Base-by-base conservation (phyloP, 139 green algal genomes). In the Yamagishiella unicocca region DNA sequence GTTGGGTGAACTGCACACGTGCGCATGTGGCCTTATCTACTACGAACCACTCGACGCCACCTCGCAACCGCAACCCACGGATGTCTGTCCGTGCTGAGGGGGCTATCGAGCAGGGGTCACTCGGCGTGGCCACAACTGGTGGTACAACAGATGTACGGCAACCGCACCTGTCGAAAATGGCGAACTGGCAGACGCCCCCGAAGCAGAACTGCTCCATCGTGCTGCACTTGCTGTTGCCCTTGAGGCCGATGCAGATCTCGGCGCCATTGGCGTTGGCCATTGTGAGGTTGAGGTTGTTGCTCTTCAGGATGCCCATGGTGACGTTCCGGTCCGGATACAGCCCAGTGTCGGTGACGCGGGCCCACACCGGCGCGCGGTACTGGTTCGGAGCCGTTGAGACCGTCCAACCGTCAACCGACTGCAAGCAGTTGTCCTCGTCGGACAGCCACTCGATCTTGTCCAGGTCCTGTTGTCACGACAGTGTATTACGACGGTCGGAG, bases 371-470 rank as follows among this genome's bases (percentile, higher is more conserved):
- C 31, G 35, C 22, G 29, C 29, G n/a, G 72, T 42, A 80, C 27
- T 27, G 22, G 72, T 53, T 55, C 37, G 58, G 79, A 12, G 66
- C 66, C 66, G 79, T 75, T 38, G 79, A 85, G 4, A 85, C 27
- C 2, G 61, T 85, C 40, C 40, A 85, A 35, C 79, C 79, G 40
- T 33, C 66, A 5, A 85, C 79, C 12, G 79, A 40, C 19, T 24
- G 31, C 12, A 40, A 55, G 40, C 79, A 85, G 29, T 43, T 46
- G 35, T 42, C 2, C 17, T 9, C 1, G 40, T 84, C 21, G 35
- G 55, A 73, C 27, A 85, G 45, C 79, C 79, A 85, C 79, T 85
- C 79, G 22, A 85, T 62, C 38, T 85, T 85, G 42, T 46, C 31
- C 27, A 85, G 61, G 3, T 75, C 79, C 77, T 84, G 77, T 62